A percentile compares a stretch with the other conserved stretches of the same genome.
Conservation (phyloP, 345 rosid species). For the Syzygium aqueum region DNA sequence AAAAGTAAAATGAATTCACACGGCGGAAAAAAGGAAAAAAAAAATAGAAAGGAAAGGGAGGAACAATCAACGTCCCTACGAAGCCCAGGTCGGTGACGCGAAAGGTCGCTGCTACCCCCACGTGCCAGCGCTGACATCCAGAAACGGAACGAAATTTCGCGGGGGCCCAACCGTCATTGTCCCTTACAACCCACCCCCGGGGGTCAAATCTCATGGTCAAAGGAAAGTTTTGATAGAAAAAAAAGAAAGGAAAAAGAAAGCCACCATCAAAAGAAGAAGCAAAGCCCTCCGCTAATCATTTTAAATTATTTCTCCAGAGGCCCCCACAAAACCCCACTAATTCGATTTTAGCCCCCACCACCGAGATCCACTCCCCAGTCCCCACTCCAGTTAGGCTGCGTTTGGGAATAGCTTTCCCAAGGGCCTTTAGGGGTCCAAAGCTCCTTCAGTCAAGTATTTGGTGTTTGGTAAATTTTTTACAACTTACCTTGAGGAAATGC, state of each 20-base stretch:
- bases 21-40: background rate
- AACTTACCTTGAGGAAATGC: no score
- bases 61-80: background rate
- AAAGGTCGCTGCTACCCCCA: conserved; percentile 5
- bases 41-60: background rate
- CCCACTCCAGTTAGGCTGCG: no score
- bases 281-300: background rate
- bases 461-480: no score
- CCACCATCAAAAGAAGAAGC: background rate
- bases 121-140: background rate
- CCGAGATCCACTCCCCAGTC: background rate
- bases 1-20: background rate
- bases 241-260: background rate
- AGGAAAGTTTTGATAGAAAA: background rate
- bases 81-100: background rate
- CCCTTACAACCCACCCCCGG: background rate
- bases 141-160: background rate
- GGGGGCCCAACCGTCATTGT: background rate
- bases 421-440: no score
- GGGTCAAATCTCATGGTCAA: background rate
- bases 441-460: no score
- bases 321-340: background rate
- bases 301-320: background rate
- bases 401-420: no score
- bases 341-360: background rate